Base-by-base conservation (phyloP, 768 basidiomycete genomes). In the Mycena maculata region DNA sequence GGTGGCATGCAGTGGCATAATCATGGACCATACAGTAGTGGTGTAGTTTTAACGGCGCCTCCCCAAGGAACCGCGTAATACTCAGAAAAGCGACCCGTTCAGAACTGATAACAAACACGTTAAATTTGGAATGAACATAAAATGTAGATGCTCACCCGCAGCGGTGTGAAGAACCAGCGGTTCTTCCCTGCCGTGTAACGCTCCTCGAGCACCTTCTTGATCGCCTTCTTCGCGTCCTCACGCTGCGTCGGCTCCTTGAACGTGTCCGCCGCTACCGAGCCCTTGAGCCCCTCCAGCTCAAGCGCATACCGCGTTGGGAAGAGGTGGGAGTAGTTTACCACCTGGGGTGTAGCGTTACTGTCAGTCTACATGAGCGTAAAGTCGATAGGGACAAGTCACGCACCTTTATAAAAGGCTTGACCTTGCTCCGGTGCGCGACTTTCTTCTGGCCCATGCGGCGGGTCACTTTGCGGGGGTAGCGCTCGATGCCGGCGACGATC, bases 371-470 rank as follows among this genome's bases (percentile, higher is more conserved):
- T 39, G 10, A 13, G 23, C 25, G 27, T 4, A 39, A 13, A 27
- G 13, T 42, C 6, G 13, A 16, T 2, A 3, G 5, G 49, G 27
- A n/a, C 41, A 39, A 33, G 27, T 13, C 3, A 81, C 87, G 73
- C 74, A 95, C 96, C 90, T 99, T 99, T 88, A 99, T 95, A 83
- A 99, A 99, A 73, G 98, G 98, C 89, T 99, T 99, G 82, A 99
- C 92, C 84, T 96, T 97, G 84, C 90, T 95, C 84, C 98, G 88
- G 84, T 86, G 87, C 73, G 92, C 88, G 72, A 99, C 80, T 81
- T 94, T 95, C 88, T 98, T 99, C 81, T 94, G 90, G 71, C 97
- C 94, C 97, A 99, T 99, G 71, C 93, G 91, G 78, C 92, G 92
- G 73, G 95, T 98, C 74, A 99, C 97, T 86, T 99, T 99, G 79